Evolutionary conservation across 176 grass and related monocot genomes (phyloP).

Genomic region (Musa schizocarpa): DNA sequence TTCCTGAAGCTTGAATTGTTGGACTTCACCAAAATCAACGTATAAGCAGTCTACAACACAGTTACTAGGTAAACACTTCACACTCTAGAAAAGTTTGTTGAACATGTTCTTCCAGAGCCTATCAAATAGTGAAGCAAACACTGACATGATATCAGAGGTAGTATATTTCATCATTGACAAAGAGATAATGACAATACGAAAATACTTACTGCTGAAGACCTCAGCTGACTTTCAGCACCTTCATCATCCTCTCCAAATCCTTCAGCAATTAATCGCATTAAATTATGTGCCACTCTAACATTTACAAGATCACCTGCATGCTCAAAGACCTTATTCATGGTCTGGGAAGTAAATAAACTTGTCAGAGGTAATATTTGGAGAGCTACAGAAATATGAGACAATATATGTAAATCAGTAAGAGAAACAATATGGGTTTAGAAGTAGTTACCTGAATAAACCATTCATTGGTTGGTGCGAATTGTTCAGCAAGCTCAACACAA

Average conservation of each 20-base stretch:
- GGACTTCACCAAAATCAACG: no score
- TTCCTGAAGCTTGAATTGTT: no score
- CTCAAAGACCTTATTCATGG: conserved; percentile 99
- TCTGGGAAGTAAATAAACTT: conserved; percentile 47
- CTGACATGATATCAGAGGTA: neutral
- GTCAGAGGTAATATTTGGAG: conserved; percentile 16
- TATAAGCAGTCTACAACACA: no score
- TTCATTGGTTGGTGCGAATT: conserved; percentile 97
- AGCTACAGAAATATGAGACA: neutral
- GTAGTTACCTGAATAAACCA: conserved; percentile 88
- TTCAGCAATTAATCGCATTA: conserved; percentile 98
- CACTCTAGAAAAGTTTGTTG: no score
- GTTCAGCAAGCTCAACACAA: conserved; percentile 96
- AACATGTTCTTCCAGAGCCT: no score
- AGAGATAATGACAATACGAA: neutral
- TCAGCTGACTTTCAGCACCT: conserved; percentile 85
- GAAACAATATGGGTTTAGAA: neutral
- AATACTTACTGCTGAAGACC: conserved; percentile 95
- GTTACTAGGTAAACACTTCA: no score
- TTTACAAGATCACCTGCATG: conserved; percentile 99
- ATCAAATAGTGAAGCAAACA: no score
- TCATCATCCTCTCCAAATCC: conserved; percentile 97
- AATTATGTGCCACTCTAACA: conserved; percentile 94
- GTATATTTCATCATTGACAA: neutral
- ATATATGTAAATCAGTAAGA: neutral